Percentiles rank a stretch among this genome's conserved stretches.
phyloP scores from a whole-genome alignment of 192 early-diverging fungal genomes.

The Linnemannia schmuckeri region DNA sequence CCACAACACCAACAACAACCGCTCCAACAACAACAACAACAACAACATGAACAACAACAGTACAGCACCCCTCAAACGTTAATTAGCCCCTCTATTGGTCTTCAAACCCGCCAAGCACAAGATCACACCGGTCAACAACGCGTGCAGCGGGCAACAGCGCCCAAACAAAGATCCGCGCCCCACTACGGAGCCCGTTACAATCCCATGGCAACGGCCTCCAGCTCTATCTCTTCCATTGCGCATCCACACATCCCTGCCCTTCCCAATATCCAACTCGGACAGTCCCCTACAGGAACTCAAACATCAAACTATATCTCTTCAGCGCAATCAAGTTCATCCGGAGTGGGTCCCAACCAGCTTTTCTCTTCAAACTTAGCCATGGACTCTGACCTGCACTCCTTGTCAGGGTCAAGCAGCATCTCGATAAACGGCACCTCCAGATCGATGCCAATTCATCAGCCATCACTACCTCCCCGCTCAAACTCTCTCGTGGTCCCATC shows the following conservation, averaged over 20 bases:
- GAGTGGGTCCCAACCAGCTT: background rate
- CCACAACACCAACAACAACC: constrained; percentile 6
- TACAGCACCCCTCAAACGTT: background rate
- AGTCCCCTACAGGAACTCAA: background rate
- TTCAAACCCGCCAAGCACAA: constrained; percentile 10
- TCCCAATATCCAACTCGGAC: background rate
- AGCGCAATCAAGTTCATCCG: constrained; percentile 1
- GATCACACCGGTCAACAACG: constrained; percentile 6
- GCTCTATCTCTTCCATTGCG: background rate
- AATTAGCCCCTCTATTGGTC: background rate
- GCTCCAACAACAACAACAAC: background rate
- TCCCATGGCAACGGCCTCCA: constrained; percentile 13
- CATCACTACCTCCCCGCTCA: background rate
- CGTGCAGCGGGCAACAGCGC: background rate
- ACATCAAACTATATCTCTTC: background rate
- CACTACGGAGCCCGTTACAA: constrained; percentile 36
- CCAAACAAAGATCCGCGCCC: constrained; percentile 20
- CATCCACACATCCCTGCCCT: background rate
- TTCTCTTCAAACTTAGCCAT: background rate
- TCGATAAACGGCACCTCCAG: background rate
- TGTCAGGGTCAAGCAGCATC: background rate
- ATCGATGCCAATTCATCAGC: constrained; percentile 7
- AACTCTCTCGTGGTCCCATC: constrained; percentile 12
- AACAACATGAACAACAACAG: background rate
- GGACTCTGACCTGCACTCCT: background rate